phyloP scores from a whole-genome alignment of 225 moss, liverwort and hornwort genomes.

The Rhytidiadelphus loreus region DNA sequence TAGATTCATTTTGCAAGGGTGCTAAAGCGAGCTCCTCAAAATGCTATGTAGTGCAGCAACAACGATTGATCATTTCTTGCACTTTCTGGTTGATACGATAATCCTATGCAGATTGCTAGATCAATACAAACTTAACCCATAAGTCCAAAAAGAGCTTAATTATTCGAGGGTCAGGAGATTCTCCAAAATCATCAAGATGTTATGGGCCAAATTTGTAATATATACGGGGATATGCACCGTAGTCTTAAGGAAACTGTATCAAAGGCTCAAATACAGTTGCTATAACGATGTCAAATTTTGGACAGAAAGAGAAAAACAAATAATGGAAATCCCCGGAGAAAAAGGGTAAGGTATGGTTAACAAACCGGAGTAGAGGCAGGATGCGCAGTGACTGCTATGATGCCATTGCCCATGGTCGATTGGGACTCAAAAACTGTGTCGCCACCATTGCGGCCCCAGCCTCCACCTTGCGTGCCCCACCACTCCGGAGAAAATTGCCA shows the following conservation, averaged over 20 bases:
- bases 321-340: not conserved
- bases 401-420: conserved; percentile 58
- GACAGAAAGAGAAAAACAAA: not conserved
- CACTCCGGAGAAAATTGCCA: conserved; percentile 92
- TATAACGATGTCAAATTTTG: not conserved
- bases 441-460: conserved; percentile 77
- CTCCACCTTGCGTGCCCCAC: conserved; percentile 90
- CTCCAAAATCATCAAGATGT: not conserved
- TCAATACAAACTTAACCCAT: too few species aligned
- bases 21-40: not conserved
- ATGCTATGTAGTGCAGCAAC: not conserved
- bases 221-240: not conserved
- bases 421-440: conserved; percentile 51
- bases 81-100: not conserved
- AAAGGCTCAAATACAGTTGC: not conserved
- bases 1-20: not conserved
- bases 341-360: not conserved
- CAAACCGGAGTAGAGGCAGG: conserved; percentile 66
- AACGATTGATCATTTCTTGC: not conserved
- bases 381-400: conserved; percentile 69
- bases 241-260: not conserved
- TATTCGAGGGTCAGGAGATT: not conserved
- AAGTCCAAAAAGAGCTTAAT: not conserved
- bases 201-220: not conserved
- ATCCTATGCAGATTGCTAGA: not conserved